Conservation (phyloP, 2,329 filamentous ascomycete species). For the Neonectria neomacrospora region DNA sequence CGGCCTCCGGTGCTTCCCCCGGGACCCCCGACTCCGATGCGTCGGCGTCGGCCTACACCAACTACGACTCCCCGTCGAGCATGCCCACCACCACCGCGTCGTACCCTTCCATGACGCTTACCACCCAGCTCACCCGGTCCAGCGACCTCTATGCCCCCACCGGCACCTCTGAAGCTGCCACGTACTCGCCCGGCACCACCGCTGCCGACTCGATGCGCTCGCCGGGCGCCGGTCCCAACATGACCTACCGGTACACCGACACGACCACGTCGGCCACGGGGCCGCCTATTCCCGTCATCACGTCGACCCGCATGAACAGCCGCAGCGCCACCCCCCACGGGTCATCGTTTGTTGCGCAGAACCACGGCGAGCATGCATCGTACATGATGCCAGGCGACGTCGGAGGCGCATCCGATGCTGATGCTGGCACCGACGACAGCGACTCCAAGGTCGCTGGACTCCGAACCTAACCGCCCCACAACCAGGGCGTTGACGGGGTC, state of each 20-base stretch:
- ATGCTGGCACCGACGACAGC: constrained; percentile 12
- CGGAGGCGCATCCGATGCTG: constrained; percentile 17
- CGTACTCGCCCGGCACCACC: constrained; percentile 16
- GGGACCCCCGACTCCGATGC: constrained; percentile 37
- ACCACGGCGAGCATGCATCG: constrained; percentile 23
- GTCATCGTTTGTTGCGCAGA: neutral
- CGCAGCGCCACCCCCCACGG: constrained; percentile 3
- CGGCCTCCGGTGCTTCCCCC: constrained; percentile 36
- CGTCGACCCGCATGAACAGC: neutral
- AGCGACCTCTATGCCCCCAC: constrained; percentile 37
- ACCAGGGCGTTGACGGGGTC: constrained; percentile 4
- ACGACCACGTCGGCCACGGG: constrained; percentile 38
- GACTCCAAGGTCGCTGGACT: constrained; percentile 38
- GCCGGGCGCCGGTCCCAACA: constrained; percentile 29
- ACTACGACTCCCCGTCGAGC: constrained; percentile 39
- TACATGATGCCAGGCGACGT: constrained; percentile 38
- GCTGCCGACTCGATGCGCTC: constrained; percentile 23
- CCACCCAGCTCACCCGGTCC: constrained; percentile 32
- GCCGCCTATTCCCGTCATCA: constrained; percentile 17
- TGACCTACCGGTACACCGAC: constrained; percentile 48
- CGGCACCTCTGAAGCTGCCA: constrained; percentile 27
- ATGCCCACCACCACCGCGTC: constrained; percentile 28
- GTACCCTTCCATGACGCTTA: constrained; percentile 32
- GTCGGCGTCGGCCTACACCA: constrained; percentile 36
- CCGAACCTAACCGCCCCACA: constrained; percentile 26